Evolutionary conservation across 1,284 basidiomycete species (phyloP).

Genomic region (Fomes fomentarius): DNA sequence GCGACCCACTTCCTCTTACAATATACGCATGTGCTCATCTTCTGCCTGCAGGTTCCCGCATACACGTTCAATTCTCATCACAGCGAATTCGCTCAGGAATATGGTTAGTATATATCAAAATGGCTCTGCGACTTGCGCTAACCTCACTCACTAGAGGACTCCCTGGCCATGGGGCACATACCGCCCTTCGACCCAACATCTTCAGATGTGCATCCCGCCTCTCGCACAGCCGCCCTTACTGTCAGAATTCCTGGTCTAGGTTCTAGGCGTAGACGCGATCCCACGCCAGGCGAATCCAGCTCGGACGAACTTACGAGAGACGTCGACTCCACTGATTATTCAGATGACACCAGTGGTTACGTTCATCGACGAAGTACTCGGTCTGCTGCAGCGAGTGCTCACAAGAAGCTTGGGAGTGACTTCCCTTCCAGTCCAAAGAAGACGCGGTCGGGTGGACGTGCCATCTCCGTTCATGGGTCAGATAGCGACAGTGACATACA

Average conservation of each 20-base stretch:
- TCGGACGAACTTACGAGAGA: constrained; percentile 27
- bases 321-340: constrained; percentile 22
- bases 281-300: constrained; percentile 11
- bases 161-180: constrained; percentile 45
- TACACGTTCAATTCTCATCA: constrained; percentile 41
- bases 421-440: constrained; percentile 70
- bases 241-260: constrained; percentile 20
- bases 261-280: constrained; percentile 1
- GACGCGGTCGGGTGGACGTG: constrained; percentile 40
- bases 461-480: constrained; percentile 37
- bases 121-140: neutral
- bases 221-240: constrained; percentile 46
- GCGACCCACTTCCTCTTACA: too few species aligned
- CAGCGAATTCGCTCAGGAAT: constrained; percentile 52
- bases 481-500: constrained; percentile 44
- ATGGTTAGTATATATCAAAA: constrained; percentile 46
- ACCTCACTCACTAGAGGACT: constrained; percentile 39
- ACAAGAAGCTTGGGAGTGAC: constrained; percentile 19
- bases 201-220: constrained; percentile 59
- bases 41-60: constrained; percentile 25
- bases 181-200: constrained; percentile 64
- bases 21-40: neutral
- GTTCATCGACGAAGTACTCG: constrained; percentile 17
- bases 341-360: constrained; percentile 2
- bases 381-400: constrained; percentile 18